These are phyloP conservation scores for Boletus rubropictus DNA, from an alignment of 768 basidiomycete genomes.

Conservation along the genomic window DNA sequence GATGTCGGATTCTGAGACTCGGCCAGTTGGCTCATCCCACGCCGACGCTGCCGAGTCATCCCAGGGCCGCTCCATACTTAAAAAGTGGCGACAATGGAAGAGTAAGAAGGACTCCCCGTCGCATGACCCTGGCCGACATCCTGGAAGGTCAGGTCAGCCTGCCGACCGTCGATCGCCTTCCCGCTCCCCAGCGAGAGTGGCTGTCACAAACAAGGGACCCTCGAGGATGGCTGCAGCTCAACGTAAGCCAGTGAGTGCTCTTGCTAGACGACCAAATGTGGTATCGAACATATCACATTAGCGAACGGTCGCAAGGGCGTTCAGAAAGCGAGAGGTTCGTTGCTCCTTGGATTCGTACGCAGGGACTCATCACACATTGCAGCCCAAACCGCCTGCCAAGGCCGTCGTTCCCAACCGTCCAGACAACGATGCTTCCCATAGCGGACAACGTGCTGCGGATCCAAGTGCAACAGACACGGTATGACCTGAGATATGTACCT, in stretches of 20 bases:
- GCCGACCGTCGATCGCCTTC: background rate
- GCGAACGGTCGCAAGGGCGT: background rate
- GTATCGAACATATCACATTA: background rate
- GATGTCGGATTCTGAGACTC: background rate
- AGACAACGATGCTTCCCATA: background rate
- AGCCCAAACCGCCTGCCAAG: background rate
- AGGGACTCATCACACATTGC: background rate
- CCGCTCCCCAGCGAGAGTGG: background rate
- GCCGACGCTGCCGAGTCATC: background rate
- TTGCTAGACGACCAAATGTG: no score
- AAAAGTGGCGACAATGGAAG: background rate
- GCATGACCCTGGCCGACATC: background rate
- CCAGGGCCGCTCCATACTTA: background rate
- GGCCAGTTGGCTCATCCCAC: background rate
- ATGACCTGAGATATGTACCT: background rate
- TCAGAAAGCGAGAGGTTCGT: background rate
- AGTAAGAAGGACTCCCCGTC: background rate
- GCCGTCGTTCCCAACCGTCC: background rate
- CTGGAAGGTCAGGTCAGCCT: background rate
- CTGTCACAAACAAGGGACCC: background rate
- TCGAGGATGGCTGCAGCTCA: background rate
- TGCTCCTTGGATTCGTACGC: background rate
- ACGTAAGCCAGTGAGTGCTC: background rate
- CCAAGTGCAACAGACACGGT: background rate
- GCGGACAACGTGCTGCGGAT: background rate